A percentile compares a stretch with the other conserved stretches of the same genome.
Evolutionary conservation across 176 grass and related monocot genomes (phyloP).

Genomic region (Aegilops tauschii): DNA sequence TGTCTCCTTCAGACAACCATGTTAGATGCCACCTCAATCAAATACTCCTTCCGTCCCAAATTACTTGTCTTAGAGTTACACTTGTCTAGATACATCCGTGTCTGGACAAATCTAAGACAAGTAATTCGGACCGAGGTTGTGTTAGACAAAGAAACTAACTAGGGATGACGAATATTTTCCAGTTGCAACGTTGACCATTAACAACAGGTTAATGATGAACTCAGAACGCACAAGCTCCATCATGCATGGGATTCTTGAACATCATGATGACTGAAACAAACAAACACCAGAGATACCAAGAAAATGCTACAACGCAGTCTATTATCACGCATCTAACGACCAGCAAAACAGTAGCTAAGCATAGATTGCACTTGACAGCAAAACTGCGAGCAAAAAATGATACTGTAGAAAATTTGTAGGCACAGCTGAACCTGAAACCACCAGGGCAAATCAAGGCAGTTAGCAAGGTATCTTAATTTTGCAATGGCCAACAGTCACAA

Average conservation of each 20-base stretch:
- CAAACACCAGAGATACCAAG: neutral
- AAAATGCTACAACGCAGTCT: neutral
- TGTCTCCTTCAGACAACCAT: neutral
- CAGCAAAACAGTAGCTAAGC: neutral
- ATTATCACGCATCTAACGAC: neutral
- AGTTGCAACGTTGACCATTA: neutral
- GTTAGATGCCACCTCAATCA: neutral
- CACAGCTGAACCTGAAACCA: neutral
- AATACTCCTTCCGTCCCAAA: neutral
- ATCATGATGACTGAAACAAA: neutral
- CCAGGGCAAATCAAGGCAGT: neutral
- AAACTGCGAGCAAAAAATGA: too few species aligned
- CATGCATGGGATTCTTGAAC: neutral
- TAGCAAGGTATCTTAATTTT: neutral
- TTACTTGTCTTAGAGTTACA: too few species aligned
- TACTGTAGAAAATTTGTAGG: neutral
- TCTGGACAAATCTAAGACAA: too few species aligned
- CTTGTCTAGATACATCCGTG: too few species aligned
- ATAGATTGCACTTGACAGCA: neutral
- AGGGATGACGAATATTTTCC: neutral
- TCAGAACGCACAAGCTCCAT: neutral
- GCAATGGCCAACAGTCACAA: neutral
- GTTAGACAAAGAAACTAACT: neutral
- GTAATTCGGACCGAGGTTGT: neutral
- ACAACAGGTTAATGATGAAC: neutral